Evolutionary conservation across 2,329 filamentous ascomycete species (phyloP).

Genomic region (Drechslerella dactyloides): DNA sequence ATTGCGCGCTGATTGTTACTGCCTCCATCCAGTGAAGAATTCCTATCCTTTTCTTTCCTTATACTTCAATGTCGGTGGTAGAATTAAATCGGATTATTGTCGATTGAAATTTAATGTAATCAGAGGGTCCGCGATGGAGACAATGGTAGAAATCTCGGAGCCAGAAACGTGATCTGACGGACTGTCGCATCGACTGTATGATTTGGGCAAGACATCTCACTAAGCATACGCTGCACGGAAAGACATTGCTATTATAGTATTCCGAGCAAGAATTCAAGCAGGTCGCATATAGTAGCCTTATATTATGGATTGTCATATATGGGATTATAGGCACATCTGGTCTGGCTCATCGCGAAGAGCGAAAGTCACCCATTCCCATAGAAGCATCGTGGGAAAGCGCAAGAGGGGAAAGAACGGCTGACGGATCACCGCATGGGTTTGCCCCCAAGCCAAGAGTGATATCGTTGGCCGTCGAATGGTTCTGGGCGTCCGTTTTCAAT

Average conservation of each 20-base stretch:
- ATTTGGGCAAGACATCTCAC: neutral
- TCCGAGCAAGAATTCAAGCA: constrained; percentile 11
- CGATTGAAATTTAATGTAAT: no score
- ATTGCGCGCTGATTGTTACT: constrained; percentile 15
- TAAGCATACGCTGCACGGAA: constrained; percentile 17
- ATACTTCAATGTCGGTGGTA: no score
- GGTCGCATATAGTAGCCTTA: constrained; percentile 5
- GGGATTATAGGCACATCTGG: constrained; percentile 3
- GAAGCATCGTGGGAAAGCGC: neutral
- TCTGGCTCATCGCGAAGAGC: constrained; percentile 21
- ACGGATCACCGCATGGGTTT: neutral
- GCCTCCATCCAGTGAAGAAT: neutral
- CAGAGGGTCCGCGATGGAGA: no score
- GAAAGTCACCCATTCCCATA: constrained; percentile 16
- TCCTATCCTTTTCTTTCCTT: neutral
- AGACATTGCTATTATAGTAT: constrained; percentile 14
- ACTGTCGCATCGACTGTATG: neutral
- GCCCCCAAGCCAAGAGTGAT: constrained; percentile 23
- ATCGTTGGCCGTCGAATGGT: neutral
- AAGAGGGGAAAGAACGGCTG: neutral
- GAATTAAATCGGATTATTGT: no score
- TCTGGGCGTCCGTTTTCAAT: constrained; percentile 1
- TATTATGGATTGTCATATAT: constrained; percentile 38
- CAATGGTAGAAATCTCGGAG: no score
- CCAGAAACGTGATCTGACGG: no score